Evolutionary conservation across 1,284 basidiomycete species (phyloP).

Genomic region (Erythrobasidium hasegawianum): DNA sequence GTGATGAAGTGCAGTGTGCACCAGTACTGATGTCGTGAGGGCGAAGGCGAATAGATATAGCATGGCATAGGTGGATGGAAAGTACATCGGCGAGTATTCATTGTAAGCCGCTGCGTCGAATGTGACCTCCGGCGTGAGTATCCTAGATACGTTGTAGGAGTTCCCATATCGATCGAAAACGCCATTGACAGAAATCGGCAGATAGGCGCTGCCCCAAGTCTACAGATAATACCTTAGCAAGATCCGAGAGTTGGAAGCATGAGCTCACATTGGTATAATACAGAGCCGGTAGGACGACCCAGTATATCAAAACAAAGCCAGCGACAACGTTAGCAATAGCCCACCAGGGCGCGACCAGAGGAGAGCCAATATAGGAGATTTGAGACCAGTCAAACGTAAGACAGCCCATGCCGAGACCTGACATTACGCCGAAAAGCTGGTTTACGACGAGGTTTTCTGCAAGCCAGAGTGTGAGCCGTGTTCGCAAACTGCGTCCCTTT

Average conservation of each 20-base stretch:
- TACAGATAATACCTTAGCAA: neutral
- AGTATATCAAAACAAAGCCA: conserved; percentile 40
- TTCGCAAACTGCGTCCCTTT: too few relatives aligned
- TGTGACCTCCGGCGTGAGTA: too few relatives aligned
- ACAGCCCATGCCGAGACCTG: conserved; percentile 50
- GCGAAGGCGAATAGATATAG: conserved; percentile 48
- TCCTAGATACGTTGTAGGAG: conserved; percentile 48
- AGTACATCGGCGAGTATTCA: conserved; percentile 44
- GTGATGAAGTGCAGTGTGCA: conserved; percentile 52
- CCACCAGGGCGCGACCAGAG: conserved; percentile 46
- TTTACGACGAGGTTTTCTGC: conserved; percentile 71
- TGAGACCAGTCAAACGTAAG: conserved; percentile 54
- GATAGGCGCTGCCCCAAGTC: conserved; percentile 37
- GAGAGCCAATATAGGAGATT: conserved; percentile 42
- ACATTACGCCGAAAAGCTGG: conserved; percentile 77
- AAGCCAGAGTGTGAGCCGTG: conserved; percentile 35
- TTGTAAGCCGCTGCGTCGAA: conserved; percentile 35
- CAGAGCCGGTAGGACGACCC: conserved; percentile 39
- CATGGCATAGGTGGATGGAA: conserved; percentile 45
- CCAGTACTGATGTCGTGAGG: conserved; percentile 49
- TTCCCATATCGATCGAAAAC: conserved; percentile 36
- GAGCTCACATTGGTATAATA: conserved; percentile 43
- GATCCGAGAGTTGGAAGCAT: too few relatives aligned
- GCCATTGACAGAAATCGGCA: conserved; percentile 40
- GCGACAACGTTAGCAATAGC: conserved; percentile 43